Percentiles rank a stretch among this genome's conserved stretches.
phyloP scores from a whole-genome alignment of 345 rosid species.

The Mangifera indica region DNA sequence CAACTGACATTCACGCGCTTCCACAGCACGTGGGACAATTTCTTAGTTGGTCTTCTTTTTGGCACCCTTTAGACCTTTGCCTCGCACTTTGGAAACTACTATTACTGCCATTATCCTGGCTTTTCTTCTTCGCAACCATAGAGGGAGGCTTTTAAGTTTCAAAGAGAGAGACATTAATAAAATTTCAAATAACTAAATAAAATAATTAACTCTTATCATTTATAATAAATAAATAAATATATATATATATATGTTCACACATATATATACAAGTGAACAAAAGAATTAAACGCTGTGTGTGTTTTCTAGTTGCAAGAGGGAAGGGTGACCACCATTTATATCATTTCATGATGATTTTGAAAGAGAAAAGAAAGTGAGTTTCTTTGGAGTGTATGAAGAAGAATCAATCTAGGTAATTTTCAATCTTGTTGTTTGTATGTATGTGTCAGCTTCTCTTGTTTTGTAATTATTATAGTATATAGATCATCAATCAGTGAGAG shows the following conservation, averaged over 20 bases:
- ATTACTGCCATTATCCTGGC: slow-evolving; percentile 27
- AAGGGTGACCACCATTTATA: neutral
- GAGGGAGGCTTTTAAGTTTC: slow-evolving; percentile 4
- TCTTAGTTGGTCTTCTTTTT: slow-evolving; percentile 17
- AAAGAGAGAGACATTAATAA: neutral
- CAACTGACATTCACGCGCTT: slow-evolving; percentile 41
- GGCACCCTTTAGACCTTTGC: slow-evolving; percentile 39
- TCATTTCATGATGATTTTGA: slow-evolving; percentile 4
- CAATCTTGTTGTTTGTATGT: slow-evolving; percentile 22
- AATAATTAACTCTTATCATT: neutral
- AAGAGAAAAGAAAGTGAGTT: neutral
- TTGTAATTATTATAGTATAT: slow-evolving; percentile 15
- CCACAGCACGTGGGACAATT: slow-evolving; percentile 34
- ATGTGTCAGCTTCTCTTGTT: slow-evolving; percentile 28
- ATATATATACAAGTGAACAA: slow-evolving; percentile 13
- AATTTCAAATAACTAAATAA: neutral
- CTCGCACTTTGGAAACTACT: slow-evolving; percentile 36
- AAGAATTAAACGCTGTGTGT: neutral
- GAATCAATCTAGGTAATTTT: slow-evolving; percentile 29
- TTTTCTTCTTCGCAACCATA: slow-evolving; percentile 9
- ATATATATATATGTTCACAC: slow-evolving; percentile 7
- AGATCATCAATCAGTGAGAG: slow-evolving; percentile 19
- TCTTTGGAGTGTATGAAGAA: slow-evolving; percentile 8
- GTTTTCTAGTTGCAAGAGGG: slow-evolving; percentile 4
- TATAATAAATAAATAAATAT: too few relatives aligned